A percentile compares a stretch with the other conserved stretches of the same genome.
Conservation (phyloP, 1,284 basidiomycete species). For the Melampsora larici-populina region DNA sequence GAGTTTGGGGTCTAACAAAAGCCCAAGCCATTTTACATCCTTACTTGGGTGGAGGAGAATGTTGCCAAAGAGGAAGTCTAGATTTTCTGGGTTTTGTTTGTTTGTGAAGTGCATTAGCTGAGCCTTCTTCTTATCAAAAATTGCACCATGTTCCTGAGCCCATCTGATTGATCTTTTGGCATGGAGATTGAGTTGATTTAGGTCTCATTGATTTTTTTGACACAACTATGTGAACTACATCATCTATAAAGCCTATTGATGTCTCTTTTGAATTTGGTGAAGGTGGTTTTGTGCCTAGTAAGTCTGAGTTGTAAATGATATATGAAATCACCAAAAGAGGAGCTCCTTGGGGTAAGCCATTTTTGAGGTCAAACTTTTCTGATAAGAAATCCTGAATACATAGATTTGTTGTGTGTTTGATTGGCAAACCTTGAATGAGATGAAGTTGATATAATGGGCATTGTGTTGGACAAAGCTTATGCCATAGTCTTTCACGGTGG, state of each 20-base stretch:
- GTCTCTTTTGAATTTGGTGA: background rate
- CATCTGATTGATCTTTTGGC: background rate
- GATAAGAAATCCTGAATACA: too few relatives aligned
- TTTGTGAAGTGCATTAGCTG: constrained; percentile 8
- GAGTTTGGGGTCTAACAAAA: background rate
- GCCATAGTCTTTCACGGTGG: background rate
- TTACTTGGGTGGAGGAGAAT: background rate
- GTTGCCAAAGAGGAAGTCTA: background rate
- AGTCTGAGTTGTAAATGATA: constrained; percentile 6
- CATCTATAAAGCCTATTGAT: constrained; percentile 10
- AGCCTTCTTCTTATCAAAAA: constrained; percentile 24
- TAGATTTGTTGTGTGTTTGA: background rate
- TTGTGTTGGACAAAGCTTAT: background rate
- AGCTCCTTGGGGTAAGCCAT: constrained; percentile 21
- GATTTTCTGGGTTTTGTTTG: background rate
- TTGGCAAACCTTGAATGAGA: background rate
- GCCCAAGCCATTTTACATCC: too few relatives aligned
- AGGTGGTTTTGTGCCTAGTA: background rate
- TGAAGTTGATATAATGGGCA: background rate
- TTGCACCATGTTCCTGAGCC: background rate
- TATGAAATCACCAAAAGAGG: constrained; percentile 20
- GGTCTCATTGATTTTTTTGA: background rate
- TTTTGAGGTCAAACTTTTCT: background rate
- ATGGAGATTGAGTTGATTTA: background rate
- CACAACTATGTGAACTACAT: constrained; percentile 14